Evolutionary conservation across 257 asterid species (phyloP).

Genomic region (Fraxinus excelsior): DNA sequence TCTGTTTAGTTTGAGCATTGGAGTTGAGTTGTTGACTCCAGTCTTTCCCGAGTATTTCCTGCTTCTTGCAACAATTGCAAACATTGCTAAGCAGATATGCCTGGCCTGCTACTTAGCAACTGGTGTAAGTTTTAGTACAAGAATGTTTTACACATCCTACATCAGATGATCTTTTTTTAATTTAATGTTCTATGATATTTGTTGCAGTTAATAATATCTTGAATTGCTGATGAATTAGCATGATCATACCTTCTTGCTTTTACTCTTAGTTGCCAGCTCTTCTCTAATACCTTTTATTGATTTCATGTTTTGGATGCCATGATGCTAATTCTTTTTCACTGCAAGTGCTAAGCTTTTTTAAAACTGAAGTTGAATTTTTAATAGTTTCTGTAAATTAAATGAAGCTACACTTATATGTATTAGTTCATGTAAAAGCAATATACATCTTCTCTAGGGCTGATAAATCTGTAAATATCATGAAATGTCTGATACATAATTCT

Average conservation of each 20-base stretch:
- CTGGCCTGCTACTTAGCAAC: slow-evolving; percentile 88
- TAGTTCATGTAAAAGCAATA: not conserved
- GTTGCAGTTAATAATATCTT: not conserved
- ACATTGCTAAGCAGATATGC: slow-evolving; percentile 94
- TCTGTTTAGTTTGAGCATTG: slow-evolving; percentile 88
- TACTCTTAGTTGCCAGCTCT: not conserved
- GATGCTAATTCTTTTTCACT: not conserved
- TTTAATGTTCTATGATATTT: not conserved
- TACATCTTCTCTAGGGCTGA: not conserved
- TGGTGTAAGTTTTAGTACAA: slow-evolving; percentile 63
- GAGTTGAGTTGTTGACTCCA: slow-evolving; percentile 91
- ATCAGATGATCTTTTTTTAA: not conserved
- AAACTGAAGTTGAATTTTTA: not conserved
- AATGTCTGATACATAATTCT: not conserved
- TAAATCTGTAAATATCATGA: not conserved
- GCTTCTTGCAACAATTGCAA: slow-evolving; percentile 92
- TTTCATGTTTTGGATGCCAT: not conserved
- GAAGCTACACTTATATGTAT: not conserved
- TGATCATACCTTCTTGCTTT: not conserved
- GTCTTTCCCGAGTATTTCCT: slow-evolving; percentile 76
- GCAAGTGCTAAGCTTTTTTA: not conserved
- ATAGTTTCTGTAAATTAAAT: not conserved
- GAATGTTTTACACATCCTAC: slow-evolving; percentile 4
- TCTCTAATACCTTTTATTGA: not conserved
- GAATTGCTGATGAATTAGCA: not conserved